Evolutionary conservation across 2,329 filamentous ascomycete species (phyloP).

Genomic region (Pestalotiopsis sp.): DNA sequence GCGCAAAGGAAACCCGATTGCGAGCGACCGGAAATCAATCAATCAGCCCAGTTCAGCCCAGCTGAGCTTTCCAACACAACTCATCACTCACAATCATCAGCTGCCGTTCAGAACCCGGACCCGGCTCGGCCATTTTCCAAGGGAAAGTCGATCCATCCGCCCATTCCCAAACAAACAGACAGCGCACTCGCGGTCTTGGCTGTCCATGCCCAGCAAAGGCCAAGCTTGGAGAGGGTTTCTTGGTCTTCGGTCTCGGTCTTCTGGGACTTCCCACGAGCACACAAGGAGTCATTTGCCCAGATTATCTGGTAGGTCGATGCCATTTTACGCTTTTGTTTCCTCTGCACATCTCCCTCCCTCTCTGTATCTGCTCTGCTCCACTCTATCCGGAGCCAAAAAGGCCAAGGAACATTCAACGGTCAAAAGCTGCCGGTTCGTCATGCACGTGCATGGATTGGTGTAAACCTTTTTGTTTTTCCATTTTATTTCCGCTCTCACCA

Average conservation of each 20-base stretch:
- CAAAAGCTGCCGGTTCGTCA: slow-evolving; percentile 2
- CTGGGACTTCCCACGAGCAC: not conserved
- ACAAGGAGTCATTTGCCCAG: not conserved
- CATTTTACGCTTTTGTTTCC: not conserved
- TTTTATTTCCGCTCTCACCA: slow-evolving; percentile 2
- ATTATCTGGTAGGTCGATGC: not conserved
- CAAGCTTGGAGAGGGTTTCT: slow-evolving; percentile 6
- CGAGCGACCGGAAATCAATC: not conserved
- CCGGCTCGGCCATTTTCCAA: not conserved
- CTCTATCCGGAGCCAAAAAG: slow-evolving; percentile 7
- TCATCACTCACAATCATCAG: not conserved
- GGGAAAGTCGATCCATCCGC: not conserved
- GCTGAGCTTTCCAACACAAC: not conserved
- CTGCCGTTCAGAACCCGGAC: not conserved
- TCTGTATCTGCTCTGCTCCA: slow-evolving; percentile 4
- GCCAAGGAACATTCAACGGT: not conserved
- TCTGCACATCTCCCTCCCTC: not conserved
- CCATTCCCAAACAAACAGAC: not conserved
- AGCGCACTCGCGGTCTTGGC: slow-evolving; percentile 1
- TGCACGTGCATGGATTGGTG: slow-evolving; percentile 7
- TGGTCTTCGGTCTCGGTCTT: not conserved
- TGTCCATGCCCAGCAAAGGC: slow-evolving; percentile 13
- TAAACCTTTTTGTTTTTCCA: not conserved
- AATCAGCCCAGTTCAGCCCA: not conserved
- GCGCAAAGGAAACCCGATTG: not conserved